Base-by-base conservation (phyloP, 768 basidiomycete species). In the Trichaptum fuscoviolaceum region DNA sequence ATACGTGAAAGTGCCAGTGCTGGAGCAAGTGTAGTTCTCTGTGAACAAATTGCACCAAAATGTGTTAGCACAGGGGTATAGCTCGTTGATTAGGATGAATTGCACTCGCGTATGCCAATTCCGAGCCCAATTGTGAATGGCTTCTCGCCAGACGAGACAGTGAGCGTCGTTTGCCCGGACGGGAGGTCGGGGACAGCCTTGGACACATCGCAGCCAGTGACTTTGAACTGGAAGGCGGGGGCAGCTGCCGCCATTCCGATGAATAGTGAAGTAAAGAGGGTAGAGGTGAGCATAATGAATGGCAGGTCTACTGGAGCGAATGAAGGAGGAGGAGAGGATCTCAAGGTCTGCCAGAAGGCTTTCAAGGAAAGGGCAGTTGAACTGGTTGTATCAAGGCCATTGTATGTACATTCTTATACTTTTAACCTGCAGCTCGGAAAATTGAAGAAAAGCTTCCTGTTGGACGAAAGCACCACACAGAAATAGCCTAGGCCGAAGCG, bases 21-120 rank as follows among this genome's bases (percentile, higher is more conserved):
- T 64, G 9, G 69, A 72, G 71, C 85, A 86, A 30, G 83, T 86
- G 73, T 86, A 87, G 72, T 86, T 85, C 71, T 86, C 42, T 52
- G 10, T 15, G 2, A 15, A 52, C 42, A 20, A 20, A 52, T 2
- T 3, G 30, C 8, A 3, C 30, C 30, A 30, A 30, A 30, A 8
- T 2, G 8, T 30, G 42, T 52, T 12, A 52, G 42, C 42, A 20
- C 42, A 3, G 2, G 30, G 30, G 8, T 2, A 8, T 30, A 30
- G 10, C 15, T 52, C 2, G 20, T 12, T 52, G 35, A 36, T 52
- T 2, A 20, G 3, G 10, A 12, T 52, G 10, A 12, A 5, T 52
- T 52, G 42, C 42, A 52, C 42, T 4, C 15, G 15, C 42, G 85
- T 18, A 78, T 79, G 25, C 84, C 82, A 63, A 84, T 72, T 12